A percentile compares a stretch with the other conserved stretches of the same genome.
Conservation (phyloP, 1,139 yeast genomes). For the Geotrichum bryndzae region DNA sequence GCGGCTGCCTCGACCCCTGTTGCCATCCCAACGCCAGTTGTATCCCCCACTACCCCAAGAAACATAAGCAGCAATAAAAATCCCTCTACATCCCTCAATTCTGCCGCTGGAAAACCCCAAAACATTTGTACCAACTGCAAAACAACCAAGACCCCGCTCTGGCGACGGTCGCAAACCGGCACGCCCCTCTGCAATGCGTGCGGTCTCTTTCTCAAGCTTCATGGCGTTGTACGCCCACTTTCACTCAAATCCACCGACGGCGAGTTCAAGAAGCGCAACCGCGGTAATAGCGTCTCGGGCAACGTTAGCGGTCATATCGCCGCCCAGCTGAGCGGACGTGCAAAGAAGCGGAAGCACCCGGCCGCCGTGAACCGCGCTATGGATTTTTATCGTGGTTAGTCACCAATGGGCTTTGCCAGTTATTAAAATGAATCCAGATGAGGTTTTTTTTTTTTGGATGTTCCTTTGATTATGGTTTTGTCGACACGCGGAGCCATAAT, state of each 20-base stretch:
- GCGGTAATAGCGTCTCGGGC: conserved; percentile 3
- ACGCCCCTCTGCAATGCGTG: conserved; percentile 91
- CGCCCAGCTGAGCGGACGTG: not conserved
- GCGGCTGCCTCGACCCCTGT: not conserved
- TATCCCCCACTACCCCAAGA: not conserved
- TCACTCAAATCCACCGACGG: conserved; percentile 86
- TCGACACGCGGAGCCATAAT: no score
- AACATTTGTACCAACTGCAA: conserved; percentile 69
- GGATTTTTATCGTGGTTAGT: not conserved
- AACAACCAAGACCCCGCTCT: conserved; percentile 84
- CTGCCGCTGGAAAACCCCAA: not conserved
- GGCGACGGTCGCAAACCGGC: conserved; percentile 89
- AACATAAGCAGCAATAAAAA: not conserved
- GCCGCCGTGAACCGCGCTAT: not conserved
- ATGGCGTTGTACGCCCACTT: conserved; percentile 85
- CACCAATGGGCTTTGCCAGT: no score
- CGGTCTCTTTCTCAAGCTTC: conserved; percentile 79
- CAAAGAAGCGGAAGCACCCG: not conserved
- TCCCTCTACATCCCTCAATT: not conserved
- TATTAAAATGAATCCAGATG: not conserved
- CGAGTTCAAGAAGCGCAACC: conserved; percentile 70
- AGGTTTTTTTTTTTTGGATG: not conserved
- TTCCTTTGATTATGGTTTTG: no score
- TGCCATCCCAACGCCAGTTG: not conserved
- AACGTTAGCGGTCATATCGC: not conserved